Evolutionary conservation across 305 asterid species (phyloP).

Genomic region (Coffea humblotiana): DNA sequence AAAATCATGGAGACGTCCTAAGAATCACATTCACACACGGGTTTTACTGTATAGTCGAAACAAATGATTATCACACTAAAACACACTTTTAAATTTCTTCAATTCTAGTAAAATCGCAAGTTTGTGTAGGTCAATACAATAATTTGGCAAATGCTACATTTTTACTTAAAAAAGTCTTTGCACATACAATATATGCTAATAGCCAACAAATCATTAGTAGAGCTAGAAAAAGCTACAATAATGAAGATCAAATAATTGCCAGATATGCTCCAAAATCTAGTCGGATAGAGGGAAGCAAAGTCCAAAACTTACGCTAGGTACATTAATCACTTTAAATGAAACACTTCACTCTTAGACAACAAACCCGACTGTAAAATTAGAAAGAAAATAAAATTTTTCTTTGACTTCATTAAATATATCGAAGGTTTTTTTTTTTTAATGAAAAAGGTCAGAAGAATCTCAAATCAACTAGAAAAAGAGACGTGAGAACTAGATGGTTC

Average conservation of each 20-base stretch:
- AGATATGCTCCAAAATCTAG: background rate
- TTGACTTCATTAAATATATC: background rate
- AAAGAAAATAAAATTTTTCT: background rate
- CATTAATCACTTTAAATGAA: background rate
- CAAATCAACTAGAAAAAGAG: background rate
- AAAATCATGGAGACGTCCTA: constrained; percentile 82
- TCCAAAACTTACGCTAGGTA: background rate
- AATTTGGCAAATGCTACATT: background rate
- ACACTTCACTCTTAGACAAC: background rate
- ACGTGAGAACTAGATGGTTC: background rate
- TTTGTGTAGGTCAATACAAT: background rate
- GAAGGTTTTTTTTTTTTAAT: background rate
- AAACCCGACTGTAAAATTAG: background rate
- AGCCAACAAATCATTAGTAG: background rate
- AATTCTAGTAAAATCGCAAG: background rate
- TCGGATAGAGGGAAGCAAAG: background rate
- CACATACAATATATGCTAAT: background rate
- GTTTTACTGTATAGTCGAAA: background rate
- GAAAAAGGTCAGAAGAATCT: background rate
- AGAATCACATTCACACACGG: constrained; percentile 23
- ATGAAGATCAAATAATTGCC: background rate
- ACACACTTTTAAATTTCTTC: background rate
- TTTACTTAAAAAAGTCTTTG: background rate
- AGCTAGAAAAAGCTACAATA: background rate
- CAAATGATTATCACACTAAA: background rate